Conservation (phyloP, 768 basidiomycete species). For the Tulasnella sp. region DNA sequence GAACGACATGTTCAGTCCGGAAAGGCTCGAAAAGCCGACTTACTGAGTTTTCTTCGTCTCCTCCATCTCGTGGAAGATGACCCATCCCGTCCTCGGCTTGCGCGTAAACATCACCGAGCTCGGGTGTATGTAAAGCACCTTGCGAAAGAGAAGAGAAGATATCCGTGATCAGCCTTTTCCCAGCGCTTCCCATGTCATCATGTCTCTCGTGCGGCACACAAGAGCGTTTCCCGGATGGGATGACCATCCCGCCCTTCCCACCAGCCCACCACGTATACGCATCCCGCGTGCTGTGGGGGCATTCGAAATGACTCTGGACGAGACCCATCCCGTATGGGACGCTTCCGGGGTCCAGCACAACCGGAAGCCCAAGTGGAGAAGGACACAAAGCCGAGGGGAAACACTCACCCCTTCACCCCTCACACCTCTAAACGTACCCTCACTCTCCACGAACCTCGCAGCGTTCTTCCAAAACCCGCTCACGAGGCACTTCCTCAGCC, state of each 20-base stretch:
- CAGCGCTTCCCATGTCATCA: no score
- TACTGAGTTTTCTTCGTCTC: conserved; percentile 93
- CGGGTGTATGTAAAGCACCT: conserved; percentile 86
- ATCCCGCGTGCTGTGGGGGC: neutral
- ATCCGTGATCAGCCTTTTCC: neutral
- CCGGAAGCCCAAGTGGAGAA: neutral
- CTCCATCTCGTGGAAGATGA: conserved; percentile 90
- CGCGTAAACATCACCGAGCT: conserved; percentile 90
- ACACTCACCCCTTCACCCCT: conserved; percentile 67
- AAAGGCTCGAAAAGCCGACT: conserved; percentile 21
- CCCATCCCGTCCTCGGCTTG: conserved; percentile 84
- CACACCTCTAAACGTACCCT: conserved; percentile 87
- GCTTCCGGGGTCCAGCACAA: neutral
- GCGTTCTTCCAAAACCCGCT: conserved; percentile 92
- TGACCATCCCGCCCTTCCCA: neutral
- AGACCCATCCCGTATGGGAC: neutral
- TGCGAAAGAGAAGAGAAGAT: neutral
- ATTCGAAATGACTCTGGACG: neutral
- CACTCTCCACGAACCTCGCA: conserved; percentile 69
- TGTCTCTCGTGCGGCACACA: no score
- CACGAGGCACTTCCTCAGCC: conserved; percentile 79
- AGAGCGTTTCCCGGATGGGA: no score
- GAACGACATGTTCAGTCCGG: neutral
- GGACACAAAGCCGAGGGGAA: neutral
- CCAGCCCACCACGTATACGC: neutral